Conservation (phyloP, 2,329 filamentous ascomycete species). For the Alternaria incomplexa region DNA sequence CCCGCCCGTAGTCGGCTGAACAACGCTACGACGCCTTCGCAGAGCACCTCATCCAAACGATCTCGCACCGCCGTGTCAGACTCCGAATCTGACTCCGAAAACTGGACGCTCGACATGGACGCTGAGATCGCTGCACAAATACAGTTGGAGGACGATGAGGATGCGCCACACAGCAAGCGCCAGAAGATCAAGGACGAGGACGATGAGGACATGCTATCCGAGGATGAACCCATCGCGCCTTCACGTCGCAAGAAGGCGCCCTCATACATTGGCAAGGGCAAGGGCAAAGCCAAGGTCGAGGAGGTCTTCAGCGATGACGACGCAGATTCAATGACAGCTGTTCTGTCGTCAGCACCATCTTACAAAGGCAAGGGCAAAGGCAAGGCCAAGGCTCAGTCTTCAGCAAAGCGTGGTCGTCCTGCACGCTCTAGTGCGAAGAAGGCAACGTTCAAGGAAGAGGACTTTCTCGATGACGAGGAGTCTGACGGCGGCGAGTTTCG, state of each 20-base stretch:
- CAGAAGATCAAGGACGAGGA: slow-evolving; percentile 36
- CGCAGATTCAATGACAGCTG: slow-evolving; percentile 6
- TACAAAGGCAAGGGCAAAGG: slow-evolving; percentile 35
- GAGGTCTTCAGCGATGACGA: slow-evolving; percentile 14
- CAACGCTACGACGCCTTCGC: slow-evolving; percentile 19
- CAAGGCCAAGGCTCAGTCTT: slow-evolving; percentile 18
- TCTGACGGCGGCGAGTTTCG: slow-evolving; percentile 39
- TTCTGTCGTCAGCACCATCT: slow-evolving; percentile 8
- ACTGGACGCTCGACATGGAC: slow-evolving; percentile 50
- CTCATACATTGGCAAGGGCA: slow-evolving; percentile 26
- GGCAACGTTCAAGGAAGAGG: slow-evolving; percentile 18
- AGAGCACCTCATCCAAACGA: slow-evolving; percentile 31
- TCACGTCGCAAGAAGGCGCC: slow-evolving; percentile 8
- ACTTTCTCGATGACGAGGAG: slow-evolving; percentile 26
- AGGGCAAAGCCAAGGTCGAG: slow-evolving; percentile 17
- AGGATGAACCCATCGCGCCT: slow-evolving; percentile 14
- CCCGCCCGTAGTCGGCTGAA: slow-evolving; percentile 31
- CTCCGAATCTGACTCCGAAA: slow-evolving; percentile 39
- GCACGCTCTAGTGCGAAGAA: slow-evolving; percentile 29
- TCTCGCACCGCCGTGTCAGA: slow-evolving; percentile 28
- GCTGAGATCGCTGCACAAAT: slow-evolving; percentile 63
- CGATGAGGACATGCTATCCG: slow-evolving; percentile 41
- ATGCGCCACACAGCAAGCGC: slow-evolving; percentile 49
- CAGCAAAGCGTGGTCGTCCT: slow-evolving; percentile 22
- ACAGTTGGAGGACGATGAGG: slow-evolving; percentile 61